A percentile compares a stretch with the other conserved stretches of the same genome.
Conservation (phyloP, 176 grass and related monocot genomes). For the sorghum (Sorghum bicolor) region DNA sequence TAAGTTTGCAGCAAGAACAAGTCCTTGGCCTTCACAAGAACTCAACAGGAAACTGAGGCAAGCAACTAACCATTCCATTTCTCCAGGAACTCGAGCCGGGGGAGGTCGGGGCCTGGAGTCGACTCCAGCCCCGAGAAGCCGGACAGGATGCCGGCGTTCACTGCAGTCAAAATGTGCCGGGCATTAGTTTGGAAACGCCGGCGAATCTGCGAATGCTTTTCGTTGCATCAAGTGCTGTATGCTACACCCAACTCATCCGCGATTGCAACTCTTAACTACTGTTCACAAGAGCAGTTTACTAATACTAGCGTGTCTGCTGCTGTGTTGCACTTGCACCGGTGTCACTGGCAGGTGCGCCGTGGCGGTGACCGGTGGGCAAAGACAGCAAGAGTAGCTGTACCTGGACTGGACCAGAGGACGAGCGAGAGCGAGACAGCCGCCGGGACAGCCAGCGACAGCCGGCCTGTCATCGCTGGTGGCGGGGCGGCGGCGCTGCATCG, state of each 20-base stretch:
- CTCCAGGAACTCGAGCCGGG: constrained; percentile 74
- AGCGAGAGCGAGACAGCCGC: constrained; percentile 54
- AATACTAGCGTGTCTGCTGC: background rate
- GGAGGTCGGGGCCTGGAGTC: constrained; percentile 63
- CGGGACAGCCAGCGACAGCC: constrained; percentile 37
- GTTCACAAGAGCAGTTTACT: too few relatives aligned
- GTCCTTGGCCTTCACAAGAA: background rate
- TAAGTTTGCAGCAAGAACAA: background rate
- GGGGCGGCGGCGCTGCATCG: constrained; percentile 13
- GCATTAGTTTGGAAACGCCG: background rate
- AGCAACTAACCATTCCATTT: constrained; percentile 79
- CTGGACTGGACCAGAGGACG: constrained; percentile 64
- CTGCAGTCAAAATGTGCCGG: constrained; percentile 42
- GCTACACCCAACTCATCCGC: too few relatives aligned
- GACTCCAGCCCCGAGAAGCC: constrained; percentile 81
- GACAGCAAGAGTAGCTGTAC: constrained; percentile 19
- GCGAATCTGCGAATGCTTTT: background rate
- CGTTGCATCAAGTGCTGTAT: background rate
- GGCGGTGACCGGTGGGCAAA: background rate
- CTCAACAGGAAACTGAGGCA: background rate
- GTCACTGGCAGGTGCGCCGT: background rate
- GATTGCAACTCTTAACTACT: too few relatives aligned
- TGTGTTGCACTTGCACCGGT: background rate
- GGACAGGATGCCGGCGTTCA: constrained; percentile 87
- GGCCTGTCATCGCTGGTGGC: constrained; percentile 7